A percentile compares a stretch with the other conserved stretches of the same genome.
phyloP scores from a whole-genome alignment of 768 basidiomycete genomes.

The Leccinum subtestaceum region DNA sequence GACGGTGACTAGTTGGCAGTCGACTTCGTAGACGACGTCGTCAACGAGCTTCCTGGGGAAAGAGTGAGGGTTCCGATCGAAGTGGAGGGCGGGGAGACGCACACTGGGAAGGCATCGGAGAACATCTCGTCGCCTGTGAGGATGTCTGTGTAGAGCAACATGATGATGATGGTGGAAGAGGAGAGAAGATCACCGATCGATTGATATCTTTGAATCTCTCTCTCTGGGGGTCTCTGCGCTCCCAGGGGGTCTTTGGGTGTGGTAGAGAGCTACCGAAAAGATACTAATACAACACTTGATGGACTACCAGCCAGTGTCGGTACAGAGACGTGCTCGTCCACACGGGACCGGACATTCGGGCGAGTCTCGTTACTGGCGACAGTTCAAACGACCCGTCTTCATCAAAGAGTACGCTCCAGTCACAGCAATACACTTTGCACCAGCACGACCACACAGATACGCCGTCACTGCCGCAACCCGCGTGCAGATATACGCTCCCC shows the following conservation, averaged over 20 bases:
- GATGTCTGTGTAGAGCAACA: conserved; percentile 76
- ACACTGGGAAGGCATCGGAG: conserved; percentile 92
- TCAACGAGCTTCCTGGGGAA: conserved; percentile 72
- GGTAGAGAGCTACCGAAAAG: too few species aligned
- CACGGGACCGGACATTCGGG: conserved; percentile 58
- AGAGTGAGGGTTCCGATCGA: conserved; percentile 4
- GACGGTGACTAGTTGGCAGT: conserved; percentile 68
- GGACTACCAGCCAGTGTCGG: conserved; percentile 79
- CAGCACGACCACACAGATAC: conserved; percentile 85
- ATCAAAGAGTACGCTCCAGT: conserved; percentile 97
- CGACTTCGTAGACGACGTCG: conserved; percentile 80
- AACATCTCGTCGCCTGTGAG: conserved; percentile 87
- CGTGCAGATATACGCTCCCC: conserved; percentile 93
- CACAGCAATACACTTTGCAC: conserved; percentile 90
- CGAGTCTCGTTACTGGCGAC: conserved; percentile 84
- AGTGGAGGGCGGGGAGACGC: conserved; percentile 27
- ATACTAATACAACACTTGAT: conserved; percentile 23
- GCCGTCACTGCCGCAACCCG: conserved; percentile 93
- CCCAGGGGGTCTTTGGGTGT: background rate
- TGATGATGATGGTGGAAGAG: conserved; percentile 31
- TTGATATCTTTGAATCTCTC: conserved; percentile 16
- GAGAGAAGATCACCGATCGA: background rate
- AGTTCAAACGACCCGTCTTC: conserved; percentile 88
- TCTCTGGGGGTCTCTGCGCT: conserved; percentile 9
- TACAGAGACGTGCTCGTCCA: conserved; percentile 56